These are phyloP conservation scores for Mycena galopus DNA, from an alignment of 768 basidiomycete species.

Conservation along the genomic window DNA sequence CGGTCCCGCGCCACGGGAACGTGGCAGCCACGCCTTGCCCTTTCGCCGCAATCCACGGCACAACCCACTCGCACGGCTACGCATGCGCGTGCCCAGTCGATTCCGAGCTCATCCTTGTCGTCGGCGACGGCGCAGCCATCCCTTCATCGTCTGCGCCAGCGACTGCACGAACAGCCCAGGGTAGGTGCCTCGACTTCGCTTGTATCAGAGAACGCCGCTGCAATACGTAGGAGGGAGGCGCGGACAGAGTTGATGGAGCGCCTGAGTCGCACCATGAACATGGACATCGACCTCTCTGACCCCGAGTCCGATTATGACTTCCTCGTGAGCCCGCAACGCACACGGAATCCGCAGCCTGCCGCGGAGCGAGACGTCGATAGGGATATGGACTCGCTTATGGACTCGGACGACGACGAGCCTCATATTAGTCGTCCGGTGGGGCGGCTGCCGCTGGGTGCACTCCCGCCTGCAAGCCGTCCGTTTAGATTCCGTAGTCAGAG, in stretches of 20 bases:
- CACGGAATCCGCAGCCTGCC: not conserved
- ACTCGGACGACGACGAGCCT: slow-evolving; percentile 12
- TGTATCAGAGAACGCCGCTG: slow-evolving; percentile 59
- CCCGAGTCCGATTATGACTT: slow-evolving; percentile 25
- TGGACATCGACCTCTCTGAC: slow-evolving; percentile 27
- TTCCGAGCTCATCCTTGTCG: slow-evolving; percentile 25
- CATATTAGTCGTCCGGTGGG: not conserved
- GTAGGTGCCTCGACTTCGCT: slow-evolving; percentile 54
- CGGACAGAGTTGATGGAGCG: slow-evolving; percentile 49
- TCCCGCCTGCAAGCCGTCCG: not conserved
- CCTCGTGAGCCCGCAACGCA: not conserved
- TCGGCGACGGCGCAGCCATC: slow-evolving; percentile 23
- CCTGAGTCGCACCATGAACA: slow-evolving; percentile 21
- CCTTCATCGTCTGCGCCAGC: slow-evolving; percentile 31
- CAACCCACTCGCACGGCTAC: slow-evolving; percentile 32
- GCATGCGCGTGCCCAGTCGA: slow-evolving; percentile 36
- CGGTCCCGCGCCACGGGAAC: not conserved
- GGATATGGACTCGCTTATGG: slow-evolving; percentile 15
- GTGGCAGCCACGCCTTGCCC: slow-evolving; percentile 33
- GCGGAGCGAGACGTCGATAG: slow-evolving; percentile 6
- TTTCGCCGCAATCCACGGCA: slow-evolving; percentile 34
- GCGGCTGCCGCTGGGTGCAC: not conserved
- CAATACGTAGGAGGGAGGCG: slow-evolving; percentile 54
- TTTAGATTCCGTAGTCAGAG: not conserved
- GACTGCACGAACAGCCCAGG: slow-evolving; percentile 38